Evolutionary conservation across 106 monocot species (phyloP), one percentile per base, ranked within the genome.

Genomic region (Ottelia alismoides): DNA sequence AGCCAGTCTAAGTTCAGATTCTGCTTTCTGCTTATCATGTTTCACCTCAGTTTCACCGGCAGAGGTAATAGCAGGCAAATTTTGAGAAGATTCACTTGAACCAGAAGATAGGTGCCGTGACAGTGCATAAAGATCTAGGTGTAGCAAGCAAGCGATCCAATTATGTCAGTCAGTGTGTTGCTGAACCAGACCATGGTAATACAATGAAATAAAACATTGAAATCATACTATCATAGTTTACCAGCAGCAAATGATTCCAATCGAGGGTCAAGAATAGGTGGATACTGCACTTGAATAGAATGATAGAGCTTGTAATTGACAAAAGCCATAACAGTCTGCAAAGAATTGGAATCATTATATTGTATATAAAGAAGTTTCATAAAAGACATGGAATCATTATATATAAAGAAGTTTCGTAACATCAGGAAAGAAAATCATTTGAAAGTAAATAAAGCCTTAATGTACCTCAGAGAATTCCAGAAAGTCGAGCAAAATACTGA

Each of bases 241-340:
- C 90, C 98, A 55, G 82, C 82, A 50, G 98, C 98, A 63, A 86
- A 68, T 54, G 98, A 90, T 90, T 99, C 90, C 27, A 99, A 74
- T 21, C 65, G 62, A 58, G 90, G 77, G 68, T 99, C 90, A 46
- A 99, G 82, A 64, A 83, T 67, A 57, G 98, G 98, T 60, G 98
- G 98, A 61, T 99, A 99, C 30, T 76, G 79, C 44, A 90, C 56
- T 55, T 80, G 78, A 53, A 99, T 86, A 20, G 90, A 90, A 77
- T 99, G 85, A 60, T 91, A 99, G 49, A 99, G 79, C 75, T 76
- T 82, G 77, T 76, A 99, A 70, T 86, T 85, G 18, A 86, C 77
- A 80, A 99, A 99, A 48, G 82, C 69, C 40, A 99, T 67, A 72
- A 90, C 90, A 61, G 90, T 73, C 98, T 99, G 84, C 75, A 76